Base-by-base conservation (phyloP, 2,329 filamentous ascomycete genomes). In the Dactylonectria estremocensis region DNA sequence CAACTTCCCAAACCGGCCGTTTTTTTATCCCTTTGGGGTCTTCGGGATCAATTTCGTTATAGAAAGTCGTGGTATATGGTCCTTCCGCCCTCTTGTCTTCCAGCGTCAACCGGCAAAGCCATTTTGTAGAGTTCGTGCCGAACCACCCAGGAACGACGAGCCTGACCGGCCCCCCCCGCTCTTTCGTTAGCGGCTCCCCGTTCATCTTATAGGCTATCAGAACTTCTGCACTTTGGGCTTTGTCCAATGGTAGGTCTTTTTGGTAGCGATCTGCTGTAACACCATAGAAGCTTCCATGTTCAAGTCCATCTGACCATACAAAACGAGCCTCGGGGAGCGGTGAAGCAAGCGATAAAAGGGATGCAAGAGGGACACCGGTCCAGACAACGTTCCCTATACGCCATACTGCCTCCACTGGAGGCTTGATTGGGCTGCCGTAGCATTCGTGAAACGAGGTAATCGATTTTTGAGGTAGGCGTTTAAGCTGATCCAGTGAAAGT, bases 61-160 rank as follows among this genome's bases (percentile, higher is more conserved):
- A 69, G 1, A 69, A 46, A 5, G 59, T 20, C 0, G 56, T 28
- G 3, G 65, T 54, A 0, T 66, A 69, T 0, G 56, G 66, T 1
- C 66, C 67, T 0, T 66, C 52, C 2, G 66, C 67, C 1, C 67
- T 50, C 4, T 2, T n/a, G 2, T 6, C 9, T 8, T 66, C 33
- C 0, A 69, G 3, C 2, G 46, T 61, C 6, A 69, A 43, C 1
- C 40, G 53, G 3, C 52, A 65, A 2, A 69, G 52, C 67, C 66
- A 69, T 22, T 69, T 69, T 2, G 67, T 69, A 18, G 61, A 65
- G 1, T 69, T 69, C 0, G 67, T 69, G 1, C 67, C 66, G 10
- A 68, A 69, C 67, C 67, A 69, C 0, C 67, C 67, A 1, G 67
- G 61, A 0, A 69, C 66, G 14, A 69, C 46, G 4, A 69, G 46